Conservation (phyloP, 441 rosid species). For the Erodium moschatum region DNA sequence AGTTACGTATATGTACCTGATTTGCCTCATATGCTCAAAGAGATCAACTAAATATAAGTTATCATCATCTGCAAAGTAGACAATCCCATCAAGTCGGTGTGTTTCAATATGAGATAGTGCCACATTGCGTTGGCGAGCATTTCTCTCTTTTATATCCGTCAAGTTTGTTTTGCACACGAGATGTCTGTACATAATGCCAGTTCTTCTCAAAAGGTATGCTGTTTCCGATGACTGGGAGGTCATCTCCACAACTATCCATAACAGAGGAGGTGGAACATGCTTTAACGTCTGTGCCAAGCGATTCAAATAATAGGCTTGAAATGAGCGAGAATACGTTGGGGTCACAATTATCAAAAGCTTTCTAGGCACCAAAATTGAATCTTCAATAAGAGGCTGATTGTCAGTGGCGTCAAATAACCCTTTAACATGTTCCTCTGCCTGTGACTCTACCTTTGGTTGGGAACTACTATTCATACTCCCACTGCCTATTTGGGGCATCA, state of each 20-base stretch:
- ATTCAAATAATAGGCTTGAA: constrained; percentile 44
- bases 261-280: constrained; percentile 41
- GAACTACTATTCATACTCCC: constrained; percentile 18
- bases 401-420: constrained; percentile 7
- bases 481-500: constrained; percentile 13
- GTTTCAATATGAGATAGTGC: constrained; percentile 55
- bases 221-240: constrained; percentile 46
- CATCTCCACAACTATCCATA: constrained; percentile 68
- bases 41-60: constrained; percentile 37
- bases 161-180: constrained; percentile 45
- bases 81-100: constrained; percentile 52
- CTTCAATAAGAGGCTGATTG: constrained; percentile 23
- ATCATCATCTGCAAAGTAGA: constrained; percentile 44
- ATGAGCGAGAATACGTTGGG: constrained; percentile 29
- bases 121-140: constrained; percentile 45
- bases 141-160: constrained; percentile 38
- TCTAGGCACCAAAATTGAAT: constrained; percentile 19
- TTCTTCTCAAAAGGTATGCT: constrained; percentile 42
- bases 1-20: constrained; percentile 33
- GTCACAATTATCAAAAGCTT: constrained; percentile 58
- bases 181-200: constrained; percentile 54
- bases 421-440: constrained; percentile 22
- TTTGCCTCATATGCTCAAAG: constrained; percentile 50
- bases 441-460: constrained; percentile 16
- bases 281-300: constrained; percentile 41